A percentile compares a stretch with the other conserved stretches of the same genome.
Conservation (phyloP, 2,329 filamentous ascomycete genomes). For the Proliferodiscus dingleyae region DNA sequence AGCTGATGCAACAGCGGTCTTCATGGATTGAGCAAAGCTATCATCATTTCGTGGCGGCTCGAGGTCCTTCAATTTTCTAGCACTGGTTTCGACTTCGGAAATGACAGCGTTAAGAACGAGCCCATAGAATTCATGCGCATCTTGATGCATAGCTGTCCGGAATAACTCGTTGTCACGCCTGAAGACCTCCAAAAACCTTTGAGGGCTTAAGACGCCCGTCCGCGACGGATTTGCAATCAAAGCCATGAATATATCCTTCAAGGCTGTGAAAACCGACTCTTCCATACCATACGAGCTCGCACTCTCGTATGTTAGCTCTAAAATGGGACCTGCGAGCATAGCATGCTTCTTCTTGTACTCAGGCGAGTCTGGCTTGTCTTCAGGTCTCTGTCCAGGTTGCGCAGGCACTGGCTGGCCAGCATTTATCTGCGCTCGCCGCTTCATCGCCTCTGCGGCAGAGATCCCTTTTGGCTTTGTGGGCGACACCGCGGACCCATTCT, state of each 20-base stretch:
- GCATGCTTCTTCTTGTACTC: conserved; percentile 98
- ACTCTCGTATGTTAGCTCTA: conserved; percentile 81
- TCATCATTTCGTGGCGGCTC: conserved; percentile 38
- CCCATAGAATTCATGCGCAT: conserved; percentile 96
- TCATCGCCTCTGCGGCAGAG: conserved; percentile 51
- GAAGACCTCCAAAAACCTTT: conserved; percentile 89
- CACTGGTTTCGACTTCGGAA: conserved; percentile 85
- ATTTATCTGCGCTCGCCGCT: conserved; percentile 51
- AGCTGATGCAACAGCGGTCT: conserved; percentile 38
- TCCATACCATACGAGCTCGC: conserved; percentile 81
- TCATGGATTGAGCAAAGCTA: conserved; percentile 48
- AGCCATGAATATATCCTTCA: conserved; percentile 95
- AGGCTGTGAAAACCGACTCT: conserved; percentile 86
- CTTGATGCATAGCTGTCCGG: conserved; percentile 93
- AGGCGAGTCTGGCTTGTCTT: conserved; percentile 90
- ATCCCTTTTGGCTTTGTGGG: conserved; percentile 47
- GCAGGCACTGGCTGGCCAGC: conserved; percentile 50
- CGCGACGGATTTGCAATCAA: conserved; percentile 76
- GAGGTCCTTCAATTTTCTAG: conserved; percentile 56
- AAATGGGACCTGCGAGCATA: conserved; percentile 77
- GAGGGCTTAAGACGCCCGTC: conserved; percentile 85
- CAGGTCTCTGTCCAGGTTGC: conserved; percentile 54
- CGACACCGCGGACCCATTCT: conserved; percentile 43
- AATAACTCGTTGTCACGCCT: conserved; percentile 97
- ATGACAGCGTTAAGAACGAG: conserved; percentile 94